Evolutionary conservation across 768 basidiomycete genomes (phyloP).

Genomic region (Rhodosporidiobolus odoratus): DNA sequence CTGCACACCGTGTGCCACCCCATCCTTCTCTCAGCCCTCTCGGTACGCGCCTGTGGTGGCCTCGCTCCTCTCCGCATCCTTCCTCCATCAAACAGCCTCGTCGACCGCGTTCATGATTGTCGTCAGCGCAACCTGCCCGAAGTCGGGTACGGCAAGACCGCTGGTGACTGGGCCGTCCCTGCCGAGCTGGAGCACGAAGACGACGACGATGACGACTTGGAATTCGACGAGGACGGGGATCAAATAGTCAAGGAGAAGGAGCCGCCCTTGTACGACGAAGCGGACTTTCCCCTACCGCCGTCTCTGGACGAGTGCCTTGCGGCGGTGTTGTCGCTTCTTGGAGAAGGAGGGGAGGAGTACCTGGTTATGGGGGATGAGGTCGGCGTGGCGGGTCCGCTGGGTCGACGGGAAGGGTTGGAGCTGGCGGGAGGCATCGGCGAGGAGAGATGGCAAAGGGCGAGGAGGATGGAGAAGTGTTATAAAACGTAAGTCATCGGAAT

Average conservation of each 20-base stretch:
- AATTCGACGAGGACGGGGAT: background rate
- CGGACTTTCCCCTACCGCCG: slow-evolving; percentile 9
- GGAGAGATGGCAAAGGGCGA: slow-evolving; percentile 1
- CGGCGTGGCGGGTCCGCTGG: slow-evolving; percentile 16
- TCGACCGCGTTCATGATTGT: slow-evolving; percentile 30
- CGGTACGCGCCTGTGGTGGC: background rate
- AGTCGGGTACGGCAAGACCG: slow-evolving; percentile 1
- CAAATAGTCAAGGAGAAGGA: background rate
- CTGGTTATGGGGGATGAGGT: slow-evolving; percentile 3
- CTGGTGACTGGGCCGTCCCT: slow-evolving; percentile 12
- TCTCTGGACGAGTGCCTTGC: slow-evolving; percentile 9
- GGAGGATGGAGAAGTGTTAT: slow-evolving; percentile 17
- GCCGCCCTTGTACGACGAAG: background rate
- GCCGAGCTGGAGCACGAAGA: background rate
- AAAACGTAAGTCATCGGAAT: background rate
- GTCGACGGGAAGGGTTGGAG: background rate
- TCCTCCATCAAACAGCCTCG: slow-evolving; percentile 10
- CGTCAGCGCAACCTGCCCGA: slow-evolving; percentile 15
- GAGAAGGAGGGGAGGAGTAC: background rate
- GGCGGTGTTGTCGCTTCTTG: background rate
- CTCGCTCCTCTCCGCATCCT: slow-evolving; percentile 6
- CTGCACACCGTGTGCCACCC: slow-evolving; percentile 24
- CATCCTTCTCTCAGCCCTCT: slow-evolving; percentile 15
- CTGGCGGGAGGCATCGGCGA: background rate
- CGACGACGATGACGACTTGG: background rate